phyloP scores from a whole-genome alignment of 352 stramenopile species.

The Phytophthora palmivora region DNA sequence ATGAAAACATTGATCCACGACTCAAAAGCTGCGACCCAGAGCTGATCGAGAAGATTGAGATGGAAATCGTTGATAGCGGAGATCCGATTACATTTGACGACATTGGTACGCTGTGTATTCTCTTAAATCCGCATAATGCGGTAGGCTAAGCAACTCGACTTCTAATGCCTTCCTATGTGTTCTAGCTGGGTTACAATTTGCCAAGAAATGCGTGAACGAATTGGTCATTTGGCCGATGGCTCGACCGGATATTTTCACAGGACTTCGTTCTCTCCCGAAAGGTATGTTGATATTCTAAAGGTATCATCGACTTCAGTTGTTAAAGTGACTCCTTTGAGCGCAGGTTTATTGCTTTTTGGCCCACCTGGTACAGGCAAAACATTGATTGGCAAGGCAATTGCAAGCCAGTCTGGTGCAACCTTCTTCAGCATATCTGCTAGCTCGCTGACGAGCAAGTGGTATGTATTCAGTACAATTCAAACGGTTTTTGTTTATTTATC shows the following conservation, averaged over 20 bases:
- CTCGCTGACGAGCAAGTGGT: slow-evolving; percentile 99
- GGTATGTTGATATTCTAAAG: slow-evolving; percentile 39
- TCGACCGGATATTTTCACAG: slow-evolving; percentile 97
- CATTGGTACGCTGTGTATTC: slow-evolving; percentile 79
- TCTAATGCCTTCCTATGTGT: slow-evolving; percentile 2
- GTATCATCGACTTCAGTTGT: background rate
- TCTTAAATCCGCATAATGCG: background rate
- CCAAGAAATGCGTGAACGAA: slow-evolving; percentile 98
- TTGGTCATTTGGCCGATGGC: slow-evolving; percentile 99
- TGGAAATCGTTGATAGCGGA: slow-evolving; percentile 97
- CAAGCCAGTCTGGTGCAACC: slow-evolving; percentile 96
- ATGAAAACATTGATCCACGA: slow-evolving; percentile 93
- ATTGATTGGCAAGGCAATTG: slow-evolving; percentile 99
- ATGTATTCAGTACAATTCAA: slow-evolving; percentile 32
- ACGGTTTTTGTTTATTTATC: background rate
- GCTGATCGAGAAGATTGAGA: slow-evolving; percentile 96
- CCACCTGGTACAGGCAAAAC: slow-evolving; percentile 97
- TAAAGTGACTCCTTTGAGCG: background rate
- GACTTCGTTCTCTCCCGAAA: slow-evolving; percentile 93
- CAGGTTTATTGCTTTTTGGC: slow-evolving; percentile 95
- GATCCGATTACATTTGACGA: slow-evolving; percentile 97
- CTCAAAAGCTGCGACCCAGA: slow-evolving; percentile 95
- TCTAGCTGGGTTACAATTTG: slow-evolving; percentile 94
- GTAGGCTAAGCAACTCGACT: background rate
- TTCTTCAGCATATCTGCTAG: slow-evolving; percentile 99